Evolutionary conservation across 2,329 filamentous ascomycete species (phyloP), one percentile per base, ranked within the genome.

Genomic region (Penicillium sp.): DNA sequence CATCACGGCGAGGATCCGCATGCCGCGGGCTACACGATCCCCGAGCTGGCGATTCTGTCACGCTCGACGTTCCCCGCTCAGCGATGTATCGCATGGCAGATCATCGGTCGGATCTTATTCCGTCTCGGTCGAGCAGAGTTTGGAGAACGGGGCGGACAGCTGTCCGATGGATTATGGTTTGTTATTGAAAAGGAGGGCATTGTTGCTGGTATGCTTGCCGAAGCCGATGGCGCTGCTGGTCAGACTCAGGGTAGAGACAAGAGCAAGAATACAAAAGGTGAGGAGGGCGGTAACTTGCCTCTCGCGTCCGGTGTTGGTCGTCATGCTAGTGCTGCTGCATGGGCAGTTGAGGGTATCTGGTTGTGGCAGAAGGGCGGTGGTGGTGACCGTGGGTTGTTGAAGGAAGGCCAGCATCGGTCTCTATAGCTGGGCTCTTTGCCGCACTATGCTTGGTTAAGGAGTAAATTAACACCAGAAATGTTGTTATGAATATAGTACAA

Each of bases 1-100:
- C 91, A 98, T 68, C 93, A 98, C 67, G 89, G 86, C 55, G 82
- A 90, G 51, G 90, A 91, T 1, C 93, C 93, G 15, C 88, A 95
- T 68, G 88, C 90, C 1, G 93, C 93, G 0, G 93, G 93, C 0
- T 98, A 98, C 69, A 97, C 93, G 0, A 80, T 98, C 28, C 81
- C 83, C 0, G 93, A 98, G 69, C 76, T 98, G 1, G 84, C 88
- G 1, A 81, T 85, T 29, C 77, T 96, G 2, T 83, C 88, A 4
- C 79, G 91, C 31, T 94, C 87, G 48, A 82, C 83, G 0, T 88
- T 95, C 19, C 81, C 93, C 0, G 84, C 87, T 0, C 93, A 98
- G 72, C 75, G 91, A 10, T 96, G 93, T 63, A 79, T 97, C 54
- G 88, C 93, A 0, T 96, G 88, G 69, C 91, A 95, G 69, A 91